Evolutionary conservation across 1,284 basidiomycete species (phyloP).

Genomic region (Rhodotorula mucilaginosa): DNA sequence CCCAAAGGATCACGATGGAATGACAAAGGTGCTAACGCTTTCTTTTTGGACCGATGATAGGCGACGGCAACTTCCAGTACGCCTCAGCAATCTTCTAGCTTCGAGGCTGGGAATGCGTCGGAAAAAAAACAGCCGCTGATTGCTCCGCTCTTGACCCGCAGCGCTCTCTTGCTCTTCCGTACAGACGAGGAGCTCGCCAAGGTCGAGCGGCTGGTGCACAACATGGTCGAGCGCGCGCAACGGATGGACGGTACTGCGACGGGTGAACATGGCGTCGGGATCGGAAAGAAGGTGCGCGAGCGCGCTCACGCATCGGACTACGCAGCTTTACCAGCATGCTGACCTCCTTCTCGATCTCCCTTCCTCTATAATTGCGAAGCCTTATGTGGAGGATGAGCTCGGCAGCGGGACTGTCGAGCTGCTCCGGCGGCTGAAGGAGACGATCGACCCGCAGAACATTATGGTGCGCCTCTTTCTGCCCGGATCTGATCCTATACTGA

Average conservation of each 20-base stretch:
- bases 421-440: slow-evolving; percentile 39
- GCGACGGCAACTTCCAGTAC: slow-evolving; percentile 42
- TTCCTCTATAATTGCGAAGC: slow-evolving; percentile 8
- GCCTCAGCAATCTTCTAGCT: neutral
- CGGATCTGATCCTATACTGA: no score
- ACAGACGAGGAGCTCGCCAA: slow-evolving; percentile 60
- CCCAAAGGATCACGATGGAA: neutral
- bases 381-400: slow-evolving; percentile 43
- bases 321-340: neutral
- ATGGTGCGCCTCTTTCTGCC: slow-evolving; percentile 28
- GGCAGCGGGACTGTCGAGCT: slow-evolving; percentile 42
- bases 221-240: slow-evolving; percentile 71
- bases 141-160: slow-evolving; percentile 10
- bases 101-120: neutral
- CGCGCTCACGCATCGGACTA: no score
- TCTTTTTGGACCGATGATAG: slow-evolving; percentile 2
- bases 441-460: slow-evolving; percentile 43
- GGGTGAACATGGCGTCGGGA: slow-evolving; percentile 43
- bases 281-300: slow-evolving; percentile 40
- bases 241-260: slow-evolving; percentile 71
- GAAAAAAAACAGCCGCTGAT: neutral
- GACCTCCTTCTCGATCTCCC: no score
- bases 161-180: slow-evolving; percentile 58
- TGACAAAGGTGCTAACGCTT: neutral
- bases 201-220: slow-evolving; percentile 59